A percentile compares a stretch with the other conserved stretches of the same genome.
phyloP scores from a whole-genome alignment of 1,139 yeast species.

The Scheffersomyces parashehatae region DNA sequence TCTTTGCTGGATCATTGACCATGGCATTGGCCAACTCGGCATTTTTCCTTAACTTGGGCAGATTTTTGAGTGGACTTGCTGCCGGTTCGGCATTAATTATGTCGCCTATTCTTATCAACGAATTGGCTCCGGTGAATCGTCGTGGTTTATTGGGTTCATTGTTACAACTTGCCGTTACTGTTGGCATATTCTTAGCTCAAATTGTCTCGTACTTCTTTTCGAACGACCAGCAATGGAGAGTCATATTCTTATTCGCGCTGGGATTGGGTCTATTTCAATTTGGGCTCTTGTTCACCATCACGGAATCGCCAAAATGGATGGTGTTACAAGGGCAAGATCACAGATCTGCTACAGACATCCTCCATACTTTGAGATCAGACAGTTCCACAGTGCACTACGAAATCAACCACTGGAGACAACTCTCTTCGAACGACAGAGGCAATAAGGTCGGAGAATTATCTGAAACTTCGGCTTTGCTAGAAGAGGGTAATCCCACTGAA shows the following conservation, averaged over 20 bases:
- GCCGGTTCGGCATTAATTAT: constrained; percentile 40
- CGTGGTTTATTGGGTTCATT: constrained; percentile 41
- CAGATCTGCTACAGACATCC: constrained; percentile 26
- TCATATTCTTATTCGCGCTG: constrained; percentile 28
- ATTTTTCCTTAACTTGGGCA: constrained; percentile 24
- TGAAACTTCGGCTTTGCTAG: constrained; percentile 2
- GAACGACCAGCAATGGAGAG: constrained; percentile 38
- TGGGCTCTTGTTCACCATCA: constrained; percentile 30
- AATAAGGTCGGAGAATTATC: constrained; percentile 3
- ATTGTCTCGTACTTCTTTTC: constrained; percentile 32
- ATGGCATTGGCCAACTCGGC: constrained; percentile 26
- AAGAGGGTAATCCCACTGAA: constrained; percentile 1
- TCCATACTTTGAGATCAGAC: constrained; percentile 30
- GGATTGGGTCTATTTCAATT: constrained; percentile 29
- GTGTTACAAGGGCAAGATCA: constrained; percentile 31
- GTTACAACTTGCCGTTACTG: constrained; percentile 37
- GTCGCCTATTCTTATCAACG: constrained; percentile 40
- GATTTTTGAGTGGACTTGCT: constrained; percentile 37
- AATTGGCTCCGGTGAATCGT: constrained; percentile 39
- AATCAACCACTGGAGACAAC: constrained; percentile 39
- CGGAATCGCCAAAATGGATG: constrained; percentile 46
- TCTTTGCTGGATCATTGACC: constrained; percentile 25
- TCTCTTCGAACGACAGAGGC: constrained; percentile 12
- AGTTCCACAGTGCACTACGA: constrained; percentile 31
- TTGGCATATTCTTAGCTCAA: constrained; percentile 37